Evolutionary conservation across 441 rosid species (phyloP), one percentile per base, ranked within the genome.

Genomic region (Populus hybrid): DNA sequence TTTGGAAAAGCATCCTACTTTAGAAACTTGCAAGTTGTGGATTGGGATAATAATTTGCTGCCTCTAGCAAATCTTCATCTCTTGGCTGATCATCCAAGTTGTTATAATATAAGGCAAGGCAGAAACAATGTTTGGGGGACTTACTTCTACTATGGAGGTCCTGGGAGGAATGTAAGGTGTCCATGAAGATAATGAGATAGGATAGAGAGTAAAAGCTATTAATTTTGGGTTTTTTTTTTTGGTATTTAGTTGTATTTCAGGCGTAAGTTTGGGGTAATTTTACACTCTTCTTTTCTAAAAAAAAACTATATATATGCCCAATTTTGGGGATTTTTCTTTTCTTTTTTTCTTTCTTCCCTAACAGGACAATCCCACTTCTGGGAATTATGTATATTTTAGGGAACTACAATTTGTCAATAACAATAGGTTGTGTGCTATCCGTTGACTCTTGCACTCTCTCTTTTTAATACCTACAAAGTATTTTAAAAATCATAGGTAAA

Each of bases 61-160:
- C 97, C 99, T 6, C 77, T 85, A 26, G 64, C 93, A 69, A 91
- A 92, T 72, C 91, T 96, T 7, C 86, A 81, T 74, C 88, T 91
- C 11, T 67, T 91, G 9, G 99, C 99, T 7, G 99, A 96, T 74
- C 97, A 92, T 81, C 89, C 97, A 2, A 89, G 85, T 71, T 94
- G 99, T 85, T 96, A 96, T 73, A 91, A 91, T 74, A 92, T 96
- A 32, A 89, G 84, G 83, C 94, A 95, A 77, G 98, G 98, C 14
- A 80, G 84, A 28, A 94, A 89, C 80, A 82, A 81, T 72, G 98
- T 87, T 23, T 96, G 99, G 99, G 99, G 99, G 5, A 89, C 89
- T 81, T 92, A 92, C 77, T 91, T 96, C 84, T 96, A 96, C 74
- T 96, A 92, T 78, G 99, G 99, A 65, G 99, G 99, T 26, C 99